These are phyloP conservation scores for Cucurbita argyrosperma DNA, from an alignment of 306 rosid species.

Conservation along the genomic window DNA sequence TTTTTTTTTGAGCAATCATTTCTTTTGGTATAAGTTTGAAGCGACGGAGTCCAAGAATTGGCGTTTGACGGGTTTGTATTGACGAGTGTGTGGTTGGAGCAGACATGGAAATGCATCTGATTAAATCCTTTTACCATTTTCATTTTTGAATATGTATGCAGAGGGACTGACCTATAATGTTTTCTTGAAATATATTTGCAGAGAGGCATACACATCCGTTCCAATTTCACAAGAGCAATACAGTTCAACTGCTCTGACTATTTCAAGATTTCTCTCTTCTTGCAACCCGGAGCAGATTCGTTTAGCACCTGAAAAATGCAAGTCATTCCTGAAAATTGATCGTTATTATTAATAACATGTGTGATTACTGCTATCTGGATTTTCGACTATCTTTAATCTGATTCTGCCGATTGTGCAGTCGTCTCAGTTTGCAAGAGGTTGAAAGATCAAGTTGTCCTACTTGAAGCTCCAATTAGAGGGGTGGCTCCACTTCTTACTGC, in stretches of 20 bases:
- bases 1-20: background rate
- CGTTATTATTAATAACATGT: background rate
- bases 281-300: conserved; percentile 64
- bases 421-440: conserved; percentile 63
- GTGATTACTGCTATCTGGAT: background rate
- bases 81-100: background rate
- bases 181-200: conserved; percentile 20
- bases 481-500: conserved; percentile 73
- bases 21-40: background rate
- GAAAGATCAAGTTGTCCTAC: conserved; percentile 54
- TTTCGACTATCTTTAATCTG: background rate
- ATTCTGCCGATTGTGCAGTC: conserved; percentile 33
- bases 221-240: conserved; percentile 42
- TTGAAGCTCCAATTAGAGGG: conserved; percentile 74
- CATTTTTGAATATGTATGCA: background rate
- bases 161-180: background rate
- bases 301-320: conserved; percentile 76
- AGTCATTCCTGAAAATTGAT: background rate
- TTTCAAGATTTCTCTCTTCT: conserved; percentile 35
- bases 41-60: background rate
- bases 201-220: conserved; percentile 51
- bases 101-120: background rate
- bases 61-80: background rate
- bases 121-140: background rate
- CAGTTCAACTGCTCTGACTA: conserved; percentile 24